Evolutionary conservation across 2,329 filamentous ascomycete genomes (phyloP), one percentile per base, ranked within the genome.

Genomic region (Exophiala aquamarina): DNA sequence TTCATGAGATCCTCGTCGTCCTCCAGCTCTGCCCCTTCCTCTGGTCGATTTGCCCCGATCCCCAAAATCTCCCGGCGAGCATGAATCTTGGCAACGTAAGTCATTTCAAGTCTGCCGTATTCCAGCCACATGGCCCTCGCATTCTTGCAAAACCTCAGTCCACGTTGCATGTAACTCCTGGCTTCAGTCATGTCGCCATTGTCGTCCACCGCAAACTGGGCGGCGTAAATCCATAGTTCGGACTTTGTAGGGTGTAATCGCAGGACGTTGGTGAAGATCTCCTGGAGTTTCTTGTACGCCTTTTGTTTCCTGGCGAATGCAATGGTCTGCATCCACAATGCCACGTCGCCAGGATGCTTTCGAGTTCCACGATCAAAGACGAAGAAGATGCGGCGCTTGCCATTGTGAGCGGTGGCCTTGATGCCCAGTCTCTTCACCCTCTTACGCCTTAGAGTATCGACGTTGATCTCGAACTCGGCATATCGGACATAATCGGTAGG

Each of bases 291-390:
- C 63, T 81, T 81, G 63, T 76, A 75, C 13, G 81, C 77, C 60
- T 79, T 84, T 63, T 83, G 76, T 56, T 82, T 79, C 59, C 83
- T 78, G 13, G 88, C 84, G 66, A 89, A 97, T 49, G 86, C 81
- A 50, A 97, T 83, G 63, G 95, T 96, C 62, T 91, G 87, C 67
- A 87, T 83, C 93, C 93, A 98, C 29, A 98, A 75, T 2, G 79
- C 79, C 28, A 90, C 63, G 62, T 88, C 88, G 3, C 88, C 89
- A 1, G 88, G 86, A 63, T 96, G 93, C 55, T 89, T 89, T 63
- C 81, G 79, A 20, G 91, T 89, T 15, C 82, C 90, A 54, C 93
- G 84, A 59, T 96, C 90, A 58, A 95, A 86, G 54, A 97, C 86
- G 66, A 87, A 86, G 63, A 96, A 90, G 54, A 95, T 86, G 41